A percentile compares a stretch with the other conserved stretches of the same genome.
Conservation (phyloP, 495 filamentous ascomycete species). For the Neurospora sp. region DNA sequence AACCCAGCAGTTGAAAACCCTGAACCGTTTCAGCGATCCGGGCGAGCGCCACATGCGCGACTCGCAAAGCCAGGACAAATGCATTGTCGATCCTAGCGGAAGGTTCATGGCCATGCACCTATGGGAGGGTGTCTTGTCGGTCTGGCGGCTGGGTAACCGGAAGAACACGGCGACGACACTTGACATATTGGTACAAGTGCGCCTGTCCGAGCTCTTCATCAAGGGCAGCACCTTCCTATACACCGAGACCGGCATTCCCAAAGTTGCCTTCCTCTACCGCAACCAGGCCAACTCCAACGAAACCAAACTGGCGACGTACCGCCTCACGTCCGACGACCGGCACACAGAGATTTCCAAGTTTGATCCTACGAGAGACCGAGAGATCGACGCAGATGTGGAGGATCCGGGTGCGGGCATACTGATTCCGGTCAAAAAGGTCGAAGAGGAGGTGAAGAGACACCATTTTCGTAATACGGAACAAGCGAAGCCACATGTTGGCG, state of each 20-base stretch:
- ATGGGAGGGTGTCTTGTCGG: conserved; percentile 79
- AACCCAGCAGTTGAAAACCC: conserved; percentile 52
- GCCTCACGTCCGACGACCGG: conserved; percentile 42
- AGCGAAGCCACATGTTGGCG: conserved; percentile 46
- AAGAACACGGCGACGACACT: conserved; percentile 48
- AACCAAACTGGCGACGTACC: conserved; percentile 50
- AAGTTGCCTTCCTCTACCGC: conserved; percentile 76
- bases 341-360: conserved; percentile 34
- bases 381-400: conserved; percentile 46
- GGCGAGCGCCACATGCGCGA: conserved; percentile 74
- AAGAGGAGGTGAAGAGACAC: conserved; percentile 41
- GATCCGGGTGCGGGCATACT: conserved; percentile 69
- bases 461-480: conserved; percentile 37
- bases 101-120: conserved; percentile 75
- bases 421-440: conserved; percentile 63
- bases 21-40: conserved; percentile 55
- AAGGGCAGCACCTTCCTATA: conserved; percentile 73
- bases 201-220: conserved; percentile 81
- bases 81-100: conserved; percentile 72
- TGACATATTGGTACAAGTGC: conserved; percentile 57
- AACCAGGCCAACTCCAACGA: conserved; percentile 53
- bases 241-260: conserved; percentile 59
- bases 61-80: conserved; percentile 62
- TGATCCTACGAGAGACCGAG: conserved; percentile 35
- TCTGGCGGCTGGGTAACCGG: conserved; percentile 47